Base-by-base conservation (phyloP, 73 alveolate species). In the Tetrahymena thermophila region DNA sequence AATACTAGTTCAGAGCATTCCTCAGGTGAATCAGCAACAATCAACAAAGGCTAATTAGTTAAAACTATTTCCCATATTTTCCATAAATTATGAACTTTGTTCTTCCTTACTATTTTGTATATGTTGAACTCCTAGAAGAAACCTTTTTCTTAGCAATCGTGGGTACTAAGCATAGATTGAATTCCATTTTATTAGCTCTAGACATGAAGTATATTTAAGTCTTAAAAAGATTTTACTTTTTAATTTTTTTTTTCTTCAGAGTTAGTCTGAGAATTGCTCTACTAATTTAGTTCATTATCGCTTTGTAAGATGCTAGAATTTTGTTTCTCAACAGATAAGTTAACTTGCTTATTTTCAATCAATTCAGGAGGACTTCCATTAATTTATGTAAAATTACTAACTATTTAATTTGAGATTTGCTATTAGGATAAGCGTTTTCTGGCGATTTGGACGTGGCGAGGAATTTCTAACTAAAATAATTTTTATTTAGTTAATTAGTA, bases 1-100 rank as follows among this genome's bases (percentile, higher is more conserved):
- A 95, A 93, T 1, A 95, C 94, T 56, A 93, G 28, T 34, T 95
- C 97, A 25, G 95, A 85, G 35, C 97, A 57, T 23, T 95, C 85
- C 42, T 57, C 84, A 34, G 97, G 97, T 11, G 97, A 95, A 85
- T 95, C 97, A 9, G 97, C 95, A 16, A 95, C 84, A 28, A 95
- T 94, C 93, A 95, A 35, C 35, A 85, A 85, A 40, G 95, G 93
- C 71, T 95, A 93, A 95, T 95, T 95, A 7, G 97, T 95, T 40
- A 95, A 43, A 44, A 95, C 83, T n/a, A 95, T 58, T 95, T 95
- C 97, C 97, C 97, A 95, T 34, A 95, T 43, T 93, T 95, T 95
- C 35, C 95, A 89, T 35, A 95, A 56, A 35, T 85, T 71, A 34
- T 44, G 85, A n/a, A 95, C 34, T 56, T 42, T 85, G 25, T 57